Evolutionary conservation across 768 basidiomycete genomes (phyloP).

Genomic region (Termitomyces sp.): DNA sequence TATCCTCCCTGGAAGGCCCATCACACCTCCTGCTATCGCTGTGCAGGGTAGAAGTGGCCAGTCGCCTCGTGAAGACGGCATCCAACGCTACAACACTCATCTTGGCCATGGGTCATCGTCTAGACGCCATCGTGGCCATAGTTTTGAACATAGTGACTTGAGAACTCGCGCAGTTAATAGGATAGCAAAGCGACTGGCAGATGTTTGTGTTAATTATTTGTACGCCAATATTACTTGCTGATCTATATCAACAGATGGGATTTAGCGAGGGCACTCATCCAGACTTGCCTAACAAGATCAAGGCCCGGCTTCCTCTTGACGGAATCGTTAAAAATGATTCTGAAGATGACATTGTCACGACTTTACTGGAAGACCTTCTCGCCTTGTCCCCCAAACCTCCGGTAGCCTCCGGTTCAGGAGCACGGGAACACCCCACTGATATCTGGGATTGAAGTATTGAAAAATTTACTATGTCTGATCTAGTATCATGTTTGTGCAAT

Average conservation of each 20-base stretch:
- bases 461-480: background rate
- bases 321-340: slow-evolving; percentile 44
- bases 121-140: slow-evolving; percentile 17
- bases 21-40: slow-evolving; percentile 34
- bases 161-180: slow-evolving; percentile 41
- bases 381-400: slow-evolving; percentile 35
- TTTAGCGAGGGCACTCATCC: slow-evolving; percentile 60
- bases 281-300: slow-evolving; percentile 46
- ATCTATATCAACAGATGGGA: slow-evolving; percentile 57
- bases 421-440: slow-evolving; percentile 38
- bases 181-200: slow-evolving; percentile 57
- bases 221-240: slow-evolving; percentile 2
- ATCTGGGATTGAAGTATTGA: slow-evolving; percentile 36
- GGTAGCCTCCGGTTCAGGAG: slow-evolving; percentile 32
- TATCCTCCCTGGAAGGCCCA: background rate
- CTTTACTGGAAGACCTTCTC: slow-evolving; percentile 56
- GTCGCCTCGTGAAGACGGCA: slow-evolving; percentile 58
- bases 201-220: slow-evolving; percentile 40
- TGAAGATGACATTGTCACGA: slow-evolving; percentile 67
- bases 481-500: background rate
- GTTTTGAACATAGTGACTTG: slow-evolving; percentile 23
- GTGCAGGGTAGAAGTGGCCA: slow-evolving; percentile 59
- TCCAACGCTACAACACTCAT: slow-evolving; percentile 44
- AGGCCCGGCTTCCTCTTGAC: slow-evolving; percentile 41
- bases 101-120: slow-evolving; percentile 29